A percentile compares a stretch with the other conserved stretches of the same genome.
Conservation (phyloP, 2,329 filamentous ascomycete genomes). For the Grosmannia penicillata region DNA sequence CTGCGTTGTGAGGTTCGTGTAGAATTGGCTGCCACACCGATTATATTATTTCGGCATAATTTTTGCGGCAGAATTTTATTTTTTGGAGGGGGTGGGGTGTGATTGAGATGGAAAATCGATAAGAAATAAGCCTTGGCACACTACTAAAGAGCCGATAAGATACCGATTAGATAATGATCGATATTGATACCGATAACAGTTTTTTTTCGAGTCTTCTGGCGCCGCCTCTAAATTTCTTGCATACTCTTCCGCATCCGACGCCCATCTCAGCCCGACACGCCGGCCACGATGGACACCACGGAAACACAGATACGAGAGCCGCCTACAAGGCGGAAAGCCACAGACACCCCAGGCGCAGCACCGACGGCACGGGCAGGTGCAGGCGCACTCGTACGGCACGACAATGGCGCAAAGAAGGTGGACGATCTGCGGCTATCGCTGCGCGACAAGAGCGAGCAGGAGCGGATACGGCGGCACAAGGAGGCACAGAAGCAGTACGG, state of each 20-base stretch:
- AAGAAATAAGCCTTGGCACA: too few species aligned
- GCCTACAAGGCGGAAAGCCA: conserved; percentile 4
- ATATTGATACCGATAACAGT: conserved; percentile 1
- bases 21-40: not conserved
- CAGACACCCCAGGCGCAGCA: not conserved
- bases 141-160: too few species aligned
- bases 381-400: not conserved
- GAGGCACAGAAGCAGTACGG: conserved; percentile 69
- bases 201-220: conserved; percentile 2
- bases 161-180: too few species aligned
- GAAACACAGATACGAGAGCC: not conserved
- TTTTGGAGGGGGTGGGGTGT: conserved; percentile 1
- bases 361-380: not conserved
- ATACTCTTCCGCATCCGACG: too few species aligned
- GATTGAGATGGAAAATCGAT: not conserved
- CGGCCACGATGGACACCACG: not conserved
- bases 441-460: conserved; percentile 32
- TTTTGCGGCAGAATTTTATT: not conserved
- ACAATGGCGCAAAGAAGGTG: conserved; percentile 38
- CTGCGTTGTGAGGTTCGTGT: not conserved
- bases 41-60: not conserved
- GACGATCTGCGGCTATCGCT: conserved; percentile 36
- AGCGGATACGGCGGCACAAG: conserved; percentile 35
- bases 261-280: not conserved
- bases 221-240: not conserved